A percentile compares a stretch with the other conserved stretches of the same genome.
Evolutionary conservation across 345 rosid genomes (phyloP).

Genomic region (Arabis alpina): DNA sequence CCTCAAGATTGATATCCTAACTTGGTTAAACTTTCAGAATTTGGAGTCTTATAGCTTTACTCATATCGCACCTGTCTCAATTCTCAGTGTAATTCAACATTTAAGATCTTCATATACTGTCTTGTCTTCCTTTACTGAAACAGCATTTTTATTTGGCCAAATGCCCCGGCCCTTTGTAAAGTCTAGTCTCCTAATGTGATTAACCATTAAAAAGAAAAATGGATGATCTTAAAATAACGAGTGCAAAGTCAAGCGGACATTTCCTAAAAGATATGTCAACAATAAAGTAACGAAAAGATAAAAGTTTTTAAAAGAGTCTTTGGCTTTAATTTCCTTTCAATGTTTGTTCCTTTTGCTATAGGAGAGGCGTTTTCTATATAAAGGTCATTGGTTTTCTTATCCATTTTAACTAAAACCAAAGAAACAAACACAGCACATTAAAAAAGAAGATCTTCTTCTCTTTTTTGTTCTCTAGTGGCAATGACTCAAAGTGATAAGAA

Average conservation of each 20-base stretch:
- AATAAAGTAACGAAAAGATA: background rate
- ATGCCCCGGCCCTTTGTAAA: background rate
- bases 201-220: background rate
- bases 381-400: background rate
- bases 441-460: conserved; percentile 19
- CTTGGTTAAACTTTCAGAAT: too few species aligned
- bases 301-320: background rate
- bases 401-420: conserved; percentile 11
- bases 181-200: background rate
- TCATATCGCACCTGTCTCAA: too few species aligned
- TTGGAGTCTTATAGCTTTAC: too few species aligned
- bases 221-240: background rate
- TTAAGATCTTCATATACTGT: background rate
- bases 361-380: background rate
- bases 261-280: background rate
- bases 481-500: conserved; percentile 35
- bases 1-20: too few species aligned
- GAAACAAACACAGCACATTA: conserved; percentile 1
- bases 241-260: background rate
- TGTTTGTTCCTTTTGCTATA: background rate
- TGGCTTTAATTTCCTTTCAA: background rate
- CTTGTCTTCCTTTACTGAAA: conserved; percentile 16
- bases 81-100: background rate
- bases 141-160: background rate
- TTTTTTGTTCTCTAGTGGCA: conserved; percentile 20